Conservation (phyloP, 768 basidiomycete genomes). For the Termitomyces sp. region DNA sequence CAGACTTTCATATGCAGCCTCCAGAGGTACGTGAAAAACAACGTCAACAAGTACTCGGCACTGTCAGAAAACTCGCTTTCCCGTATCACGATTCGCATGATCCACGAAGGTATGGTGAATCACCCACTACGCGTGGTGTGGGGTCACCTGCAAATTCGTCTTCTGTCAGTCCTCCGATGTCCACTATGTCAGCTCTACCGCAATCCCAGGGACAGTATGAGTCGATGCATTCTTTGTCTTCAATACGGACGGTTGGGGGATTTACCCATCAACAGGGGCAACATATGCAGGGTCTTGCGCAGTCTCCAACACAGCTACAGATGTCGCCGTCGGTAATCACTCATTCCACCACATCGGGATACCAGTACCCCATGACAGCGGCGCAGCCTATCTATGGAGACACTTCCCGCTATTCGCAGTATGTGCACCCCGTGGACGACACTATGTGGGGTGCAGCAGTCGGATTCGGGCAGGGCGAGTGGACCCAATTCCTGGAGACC, state of each 20-base stretch:
- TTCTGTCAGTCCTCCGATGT: constrained; percentile 55
- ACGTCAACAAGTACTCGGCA: constrained; percentile 56
- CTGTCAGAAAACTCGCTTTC: constrained; percentile 75
- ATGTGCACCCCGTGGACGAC: constrained; percentile 57
- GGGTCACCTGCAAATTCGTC: constrained; percentile 58
- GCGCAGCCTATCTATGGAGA: constrained; percentile 35
- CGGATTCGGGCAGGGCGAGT: constrained; percentile 75
- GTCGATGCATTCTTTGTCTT: constrained; percentile 17
- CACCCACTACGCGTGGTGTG: constrained; percentile 43
- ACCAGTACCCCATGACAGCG: constrained; percentile 17
- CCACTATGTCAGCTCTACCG: constrained; percentile 31
- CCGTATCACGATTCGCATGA: constrained; percentile 73
- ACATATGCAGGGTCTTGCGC: constrained; percentile 11
- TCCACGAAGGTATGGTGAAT: constrained; percentile 45
- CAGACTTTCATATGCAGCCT: constrained; percentile 51
- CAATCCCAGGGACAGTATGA: constrained; percentile 33
- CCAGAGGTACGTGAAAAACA: constrained; percentile 54
- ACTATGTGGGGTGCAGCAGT: constrained; percentile 74
- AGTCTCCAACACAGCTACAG: constrained; percentile 20
- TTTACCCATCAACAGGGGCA: constrained; percentile 10
- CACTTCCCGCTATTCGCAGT: constrained; percentile 36
- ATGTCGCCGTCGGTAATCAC: constrained; percentile 20
- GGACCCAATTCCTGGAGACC: constrained; percentile 61
- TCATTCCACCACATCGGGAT: constrained; percentile 8
- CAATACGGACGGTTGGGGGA: constrained; percentile 14